Base-by-base conservation (phyloP, 2,329 filamentous ascomycete species). In the Epichloe sylvatica region DNA sequence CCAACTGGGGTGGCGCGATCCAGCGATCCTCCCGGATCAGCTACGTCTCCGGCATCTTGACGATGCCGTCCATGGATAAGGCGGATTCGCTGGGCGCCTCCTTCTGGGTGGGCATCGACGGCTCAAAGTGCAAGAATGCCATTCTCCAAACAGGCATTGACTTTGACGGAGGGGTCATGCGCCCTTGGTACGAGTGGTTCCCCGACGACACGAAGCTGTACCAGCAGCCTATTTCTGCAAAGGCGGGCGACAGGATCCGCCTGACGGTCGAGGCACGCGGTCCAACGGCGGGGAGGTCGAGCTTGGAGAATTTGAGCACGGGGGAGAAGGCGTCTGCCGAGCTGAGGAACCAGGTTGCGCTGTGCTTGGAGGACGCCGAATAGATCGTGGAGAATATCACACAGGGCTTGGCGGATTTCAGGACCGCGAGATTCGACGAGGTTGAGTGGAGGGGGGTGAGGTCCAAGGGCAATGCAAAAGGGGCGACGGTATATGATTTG, bases 191-290 rank as follows among this genome's bases (percentile, higher is more conserved):
- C 23, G 41, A 44, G 23, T 44, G 41, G 41, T 44, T 30, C 25
- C 49, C 49, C 23, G 19, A 51, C 30, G 45, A 46, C 33, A 51
- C 45, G 35, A 44, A 44, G 39, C 37, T 11, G 19, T 49, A 51
- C 46, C 13, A n/a, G 34, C 19, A 36, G 17, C 34, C 15, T 15
- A 39, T 48, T 19, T 40, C 38, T 37, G 37, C 39, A 9, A 33
- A 42, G 15, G 9, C 46, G 25, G 46, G 46, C 19, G 46, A 48
- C 38, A 40, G 38, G 17, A 40, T 48, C 11, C 46, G 46, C 38
- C 35, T 48, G 46, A 34, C 37, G 12, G 46, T 48, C 13, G 19
- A 33, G 15, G 46, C 46, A 8, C n/a, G 12, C 19, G 30, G 38
- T 19, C 21, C 46, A 13, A 48, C 46, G 25, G 38, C 39, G 15